Percentiles rank a stretch among this genome's conserved stretches.
Conservation (phyloP, 2,329 filamentous ascomycete genomes). For the Didymella keratinophila region DNA sequence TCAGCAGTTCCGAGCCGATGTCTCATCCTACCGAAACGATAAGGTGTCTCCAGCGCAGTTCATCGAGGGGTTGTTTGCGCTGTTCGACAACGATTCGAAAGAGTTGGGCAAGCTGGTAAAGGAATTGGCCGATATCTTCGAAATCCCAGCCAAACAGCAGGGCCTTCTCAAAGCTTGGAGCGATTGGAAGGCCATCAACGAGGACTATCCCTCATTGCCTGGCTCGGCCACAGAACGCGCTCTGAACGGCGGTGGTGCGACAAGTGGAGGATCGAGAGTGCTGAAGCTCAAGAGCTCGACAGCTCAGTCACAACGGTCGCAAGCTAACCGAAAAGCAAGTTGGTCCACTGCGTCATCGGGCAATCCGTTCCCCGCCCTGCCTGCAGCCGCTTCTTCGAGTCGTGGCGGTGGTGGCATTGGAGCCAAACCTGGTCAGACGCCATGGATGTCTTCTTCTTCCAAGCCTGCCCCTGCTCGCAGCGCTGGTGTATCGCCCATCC, state of each 20-base stretch:
- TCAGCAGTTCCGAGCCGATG: constrained; percentile 75
- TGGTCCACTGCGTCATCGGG: constrained; percentile 60
- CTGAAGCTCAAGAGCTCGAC: constrained; percentile 74
- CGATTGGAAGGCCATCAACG: constrained; percentile 94
- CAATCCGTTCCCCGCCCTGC: constrained; percentile 45
- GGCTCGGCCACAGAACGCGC: constrained; percentile 62
- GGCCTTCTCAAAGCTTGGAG: constrained; percentile 85
- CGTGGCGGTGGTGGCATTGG: constrained; percentile 37
- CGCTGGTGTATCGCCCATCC: constrained; percentile 46
- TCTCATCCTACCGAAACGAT: constrained; percentile 79
- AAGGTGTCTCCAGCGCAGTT: constrained; percentile 76
- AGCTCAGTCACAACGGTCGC: constrained; percentile 69
- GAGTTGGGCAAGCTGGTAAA: constrained; percentile 89
- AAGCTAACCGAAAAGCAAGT: constrained; percentile 64
- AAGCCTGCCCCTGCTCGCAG: constrained; percentile 26
- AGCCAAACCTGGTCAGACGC: constrained; percentile 48
- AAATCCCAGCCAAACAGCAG: constrained; percentile 77
- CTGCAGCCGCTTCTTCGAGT: constrained; percentile 33
- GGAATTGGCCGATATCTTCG: constrained; percentile 91
- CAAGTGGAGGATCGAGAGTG: constrained; percentile 66
- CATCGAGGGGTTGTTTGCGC: constrained; percentile 84
- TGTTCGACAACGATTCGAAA: constrained; percentile 82
- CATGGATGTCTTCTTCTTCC: constrained; percentile 47
- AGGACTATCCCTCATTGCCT: constrained; percentile 91
- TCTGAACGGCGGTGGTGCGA: constrained; percentile 55